Base-by-base conservation (phyloP, 2,329 filamentous ascomycete genomes). In the Talaromyces pinophilus region DNA sequence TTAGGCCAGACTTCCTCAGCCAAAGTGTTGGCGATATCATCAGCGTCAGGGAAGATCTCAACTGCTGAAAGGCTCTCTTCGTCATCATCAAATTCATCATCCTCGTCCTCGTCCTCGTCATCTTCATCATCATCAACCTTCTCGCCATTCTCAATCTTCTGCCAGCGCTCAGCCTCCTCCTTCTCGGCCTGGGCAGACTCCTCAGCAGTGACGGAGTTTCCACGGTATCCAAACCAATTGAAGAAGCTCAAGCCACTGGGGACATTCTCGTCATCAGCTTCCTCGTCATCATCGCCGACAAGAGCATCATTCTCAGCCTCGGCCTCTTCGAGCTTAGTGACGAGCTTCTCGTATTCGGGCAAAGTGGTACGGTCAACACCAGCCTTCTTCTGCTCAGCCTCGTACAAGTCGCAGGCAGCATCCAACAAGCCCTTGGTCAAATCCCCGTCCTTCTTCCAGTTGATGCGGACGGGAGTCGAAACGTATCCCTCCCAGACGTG, bases 1-100 rank as follows among this genome's bases (percentile, higher is more conserved):
- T 88, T 88, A 59, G 92, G 91, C 89, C 90, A 97, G 62, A 98
- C 82, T 72, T 98, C 94, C 76, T 98, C 93, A 8, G 90, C 88
- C 71, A 98, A 84, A 67, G 88, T 85, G 69, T 92, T 85, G 46
- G 93, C 93, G 59, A 98, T 79, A 68, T 93, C 90, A 71, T 96
- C 92, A 25, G 92, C 94, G 52, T 88, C 88, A n/a, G 91, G 90
- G 83, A 95, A 97, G 72, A 96, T 90, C 79, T 97, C 94, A 59
- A 90, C 85, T 63, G 89, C 87, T 68, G 89, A 85, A 71, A 90
- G 86, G 69, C 89, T 86, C 35, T 87, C 84, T 1, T 85, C 82
- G 33, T 87, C 84, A 1, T 85, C 82, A 0, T 91, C 84, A 0
- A 88, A 85, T 0, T 89, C 86, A 0, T 82, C 81, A 0, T 82